Evolutionary conservation across 2,329 filamentous ascomycete species (phyloP).

Genomic region (Pyricularia grisea): DNA sequence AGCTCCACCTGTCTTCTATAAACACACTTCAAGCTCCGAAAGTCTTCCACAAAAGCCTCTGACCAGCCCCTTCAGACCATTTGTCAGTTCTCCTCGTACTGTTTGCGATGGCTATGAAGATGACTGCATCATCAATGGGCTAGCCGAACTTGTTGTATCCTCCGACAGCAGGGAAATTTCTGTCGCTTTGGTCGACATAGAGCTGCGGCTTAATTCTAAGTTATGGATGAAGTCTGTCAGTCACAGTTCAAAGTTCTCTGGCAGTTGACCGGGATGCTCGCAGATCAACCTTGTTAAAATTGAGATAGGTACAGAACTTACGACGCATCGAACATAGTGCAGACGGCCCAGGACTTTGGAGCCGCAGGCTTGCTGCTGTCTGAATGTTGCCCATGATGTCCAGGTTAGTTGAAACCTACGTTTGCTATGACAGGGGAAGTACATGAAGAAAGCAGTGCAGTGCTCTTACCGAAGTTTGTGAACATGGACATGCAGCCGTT

Average conservation of each 20-base stretch:
- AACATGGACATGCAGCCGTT: constrained; percentile 1
- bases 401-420: not conserved
- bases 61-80: not conserved
- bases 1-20: not conserved
- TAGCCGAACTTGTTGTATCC: constrained; percentile 3
- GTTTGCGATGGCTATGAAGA: not conserved
- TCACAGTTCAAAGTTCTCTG: not conserved
- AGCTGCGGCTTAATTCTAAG: not conserved
- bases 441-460: too few relatives aligned
- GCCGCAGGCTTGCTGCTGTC: not conserved
- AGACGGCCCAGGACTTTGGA: not conserved
- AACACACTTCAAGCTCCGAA: not conserved
- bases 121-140: not conserved
- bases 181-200: not conserved
- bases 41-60: not conserved
- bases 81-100: not conserved
- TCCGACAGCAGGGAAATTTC: not conserved
- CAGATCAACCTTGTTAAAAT: not conserved
- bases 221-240: not conserved
- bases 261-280: not conserved
- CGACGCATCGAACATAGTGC: not conserved
- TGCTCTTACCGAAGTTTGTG: not conserved
- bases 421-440: not conserved
- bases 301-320: not conserved
- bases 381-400: not conserved